Evolutionary conservation across 2,329 filamentous ascomycete species (phyloP).

Genomic region (Magnaporthales sp.): DNA sequence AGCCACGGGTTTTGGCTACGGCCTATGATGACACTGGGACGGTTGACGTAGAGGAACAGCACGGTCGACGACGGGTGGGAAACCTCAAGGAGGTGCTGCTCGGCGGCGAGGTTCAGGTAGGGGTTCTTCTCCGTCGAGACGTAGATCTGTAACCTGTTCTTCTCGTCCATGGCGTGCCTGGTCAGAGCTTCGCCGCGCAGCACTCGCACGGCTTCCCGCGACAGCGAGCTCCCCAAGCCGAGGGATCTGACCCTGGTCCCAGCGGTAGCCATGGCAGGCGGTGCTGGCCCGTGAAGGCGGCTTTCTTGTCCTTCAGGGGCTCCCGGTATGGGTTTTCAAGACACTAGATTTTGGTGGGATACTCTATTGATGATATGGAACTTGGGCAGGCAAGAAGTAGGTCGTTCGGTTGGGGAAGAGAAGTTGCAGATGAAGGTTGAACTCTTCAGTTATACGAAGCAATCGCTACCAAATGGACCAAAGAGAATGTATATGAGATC

Average conservation of each 20-base stretch:
- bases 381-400: neutral
- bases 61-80: slow-evolving; percentile 64
- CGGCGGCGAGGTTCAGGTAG: slow-evolving; percentile 85
- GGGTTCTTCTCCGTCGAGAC: slow-evolving; percentile 63
- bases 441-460: neutral
- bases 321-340: neutral
- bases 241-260: neutral
- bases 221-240: neutral
- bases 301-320: no score
- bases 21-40: slow-evolving; percentile 81
- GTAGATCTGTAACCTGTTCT: slow-evolving; percentile 56
- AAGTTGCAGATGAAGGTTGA: neutral
- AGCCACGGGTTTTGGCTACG: slow-evolving; percentile 98
- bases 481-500: neutral
- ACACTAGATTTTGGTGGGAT: neutral
- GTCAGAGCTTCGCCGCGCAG: neutral
- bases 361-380: neutral
- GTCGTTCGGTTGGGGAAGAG: neutral
- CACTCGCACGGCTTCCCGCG: neutral
- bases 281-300: neutral
- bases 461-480: neutral
- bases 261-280: neutral
- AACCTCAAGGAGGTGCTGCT: slow-evolving; percentile 78
- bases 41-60: slow-evolving; percentile 82
- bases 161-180: slow-evolving; percentile 17